These are phyloP conservation scores for Rusavskia elegans DNA, from an alignment of 495 filamentous ascomycete genomes.

Conservation along the genomic window DNA sequence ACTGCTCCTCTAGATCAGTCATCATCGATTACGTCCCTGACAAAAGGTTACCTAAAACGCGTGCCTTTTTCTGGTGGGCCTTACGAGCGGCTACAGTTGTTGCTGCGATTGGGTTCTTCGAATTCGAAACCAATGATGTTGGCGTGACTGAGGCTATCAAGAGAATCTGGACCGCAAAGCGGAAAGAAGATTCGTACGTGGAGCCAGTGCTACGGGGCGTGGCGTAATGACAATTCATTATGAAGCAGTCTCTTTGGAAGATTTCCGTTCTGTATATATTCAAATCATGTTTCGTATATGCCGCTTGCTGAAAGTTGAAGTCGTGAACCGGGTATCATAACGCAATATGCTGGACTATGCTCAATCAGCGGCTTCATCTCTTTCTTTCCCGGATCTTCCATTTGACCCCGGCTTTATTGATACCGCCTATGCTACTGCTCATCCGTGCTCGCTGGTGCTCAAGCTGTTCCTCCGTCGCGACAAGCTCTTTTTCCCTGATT, in stretches of 20 bases:
- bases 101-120: slow-evolving; percentile 80
- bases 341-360: not conserved
- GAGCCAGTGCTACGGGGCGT: not conserved
- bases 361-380: slow-evolving; percentile 28
- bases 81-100: slow-evolving; percentile 63
- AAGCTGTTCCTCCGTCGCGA: slow-evolving; percentile 56
- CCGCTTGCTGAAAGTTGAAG: too few species aligned
- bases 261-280: not conserved
- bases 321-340: not conserved
- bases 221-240: not conserved
- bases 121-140: slow-evolving; percentile 99
- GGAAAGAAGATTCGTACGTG: not conserved
- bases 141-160: slow-evolving; percentile 79
- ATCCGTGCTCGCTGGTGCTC: slow-evolving; percentile 65
- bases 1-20: slow-evolving; percentile 33
- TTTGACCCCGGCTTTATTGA: slow-evolving; percentile 67
- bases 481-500: slow-evolving; percentile 54
- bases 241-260: not conserved
- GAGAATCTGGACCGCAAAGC: slow-evolving; percentile 60
- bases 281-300: too few species aligned
- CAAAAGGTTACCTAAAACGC: slow-evolving; percentile 48
- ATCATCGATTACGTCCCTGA: slow-evolving; percentile 85
- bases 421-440: slow-evolving; percentile 64
- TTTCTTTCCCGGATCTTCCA: slow-evolving; percentile 76
- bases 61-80: slow-evolving; percentile 51